These are phyloP conservation scores for Echria macrotheca DNA, from an alignment of 495 filamentous ascomycete genomes.

Conservation along the genomic window DNA sequence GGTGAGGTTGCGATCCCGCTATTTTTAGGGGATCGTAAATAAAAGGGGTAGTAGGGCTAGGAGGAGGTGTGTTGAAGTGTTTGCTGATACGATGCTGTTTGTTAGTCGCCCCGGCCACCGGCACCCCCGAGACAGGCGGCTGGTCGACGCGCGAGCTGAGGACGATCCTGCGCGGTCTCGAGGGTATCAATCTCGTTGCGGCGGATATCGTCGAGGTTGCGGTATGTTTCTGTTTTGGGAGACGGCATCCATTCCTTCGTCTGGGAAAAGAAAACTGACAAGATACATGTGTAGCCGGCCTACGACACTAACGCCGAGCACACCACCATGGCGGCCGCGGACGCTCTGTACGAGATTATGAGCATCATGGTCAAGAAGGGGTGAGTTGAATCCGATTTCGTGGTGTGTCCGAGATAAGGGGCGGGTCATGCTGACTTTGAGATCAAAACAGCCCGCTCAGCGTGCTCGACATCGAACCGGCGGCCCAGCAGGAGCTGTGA, in stretches of 20 bases:
- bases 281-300: conserved; percentile 51
- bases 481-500: neutral
- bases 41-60: no score
- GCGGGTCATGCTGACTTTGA: neutral
- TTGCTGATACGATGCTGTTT: no score
- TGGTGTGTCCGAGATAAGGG: no score
- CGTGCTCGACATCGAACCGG: conserved; percentile 12
- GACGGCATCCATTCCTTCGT: no score
- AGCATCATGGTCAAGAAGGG: conserved; percentile 71
- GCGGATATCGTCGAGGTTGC: conserved; percentile 81
- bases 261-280: no score
- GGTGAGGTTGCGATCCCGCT: no score
- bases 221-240: conserved; percentile 24
- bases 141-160: conserved; percentile 73
- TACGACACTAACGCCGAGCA: conserved; percentile 85
- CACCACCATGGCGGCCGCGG: conserved; percentile 77
- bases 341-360: conserved; percentile 79
- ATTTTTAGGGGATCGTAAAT: neutral
- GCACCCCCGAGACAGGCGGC: conserved; percentile 70
- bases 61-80: no score
- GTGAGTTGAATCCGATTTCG: conserved; percentile 4
- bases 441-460: conserved; percentile 10
- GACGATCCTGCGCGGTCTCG: conserved; percentile 64
- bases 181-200: conserved; percentile 64
- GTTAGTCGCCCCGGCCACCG: conserved; percentile 66